These are phyloP conservation scores for Tricholoma saponaceum DNA, from an alignment of 768 basidiomycete genomes.

Conservation along the genomic window DNA sequence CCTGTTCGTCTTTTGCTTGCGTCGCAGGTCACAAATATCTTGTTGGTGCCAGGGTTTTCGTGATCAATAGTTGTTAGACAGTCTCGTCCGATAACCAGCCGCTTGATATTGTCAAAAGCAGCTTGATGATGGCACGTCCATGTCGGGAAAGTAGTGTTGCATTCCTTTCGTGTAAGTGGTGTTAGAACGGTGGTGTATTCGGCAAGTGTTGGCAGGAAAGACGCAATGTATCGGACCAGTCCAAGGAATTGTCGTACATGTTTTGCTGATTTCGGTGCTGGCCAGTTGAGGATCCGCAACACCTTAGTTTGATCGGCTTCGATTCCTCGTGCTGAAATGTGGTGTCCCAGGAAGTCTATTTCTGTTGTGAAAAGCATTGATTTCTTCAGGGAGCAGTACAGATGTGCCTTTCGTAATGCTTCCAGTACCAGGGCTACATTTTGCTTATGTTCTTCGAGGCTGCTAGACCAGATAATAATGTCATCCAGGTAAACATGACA, in stretches of 20 bases:
- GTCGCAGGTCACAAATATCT: conserved; percentile 18
- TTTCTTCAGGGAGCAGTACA: conserved; percentile 2
- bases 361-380: background rate
- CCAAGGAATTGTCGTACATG: conserved; percentile 10
- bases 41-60: conserved; percentile 22
- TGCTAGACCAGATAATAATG: conserved; percentile 40
- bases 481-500: conserved; percentile 44
- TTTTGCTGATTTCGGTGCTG: background rate
- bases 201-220: conserved; percentile 6
- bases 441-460: conserved; percentile 26
- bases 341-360: background rate
- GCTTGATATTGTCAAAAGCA: no score
- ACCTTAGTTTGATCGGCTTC: background rate
- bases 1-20: conserved; percentile 22
- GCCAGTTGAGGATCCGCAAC: conserved; percentile 22
- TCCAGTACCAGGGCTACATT: conserved; percentile 25
- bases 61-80: no score
- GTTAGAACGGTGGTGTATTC: no score
- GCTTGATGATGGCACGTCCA: no score
- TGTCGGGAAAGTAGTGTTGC: no score
- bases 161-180: no score
- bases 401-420: background rate
- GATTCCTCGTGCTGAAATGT: background rate
- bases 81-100: no score
- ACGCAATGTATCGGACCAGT: conserved; percentile 9